These are phyloP conservation scores for Geranomyces variabilis DNA, from an alignment of 192 early-diverging fungal species.

Conservation along the genomic window DNA sequence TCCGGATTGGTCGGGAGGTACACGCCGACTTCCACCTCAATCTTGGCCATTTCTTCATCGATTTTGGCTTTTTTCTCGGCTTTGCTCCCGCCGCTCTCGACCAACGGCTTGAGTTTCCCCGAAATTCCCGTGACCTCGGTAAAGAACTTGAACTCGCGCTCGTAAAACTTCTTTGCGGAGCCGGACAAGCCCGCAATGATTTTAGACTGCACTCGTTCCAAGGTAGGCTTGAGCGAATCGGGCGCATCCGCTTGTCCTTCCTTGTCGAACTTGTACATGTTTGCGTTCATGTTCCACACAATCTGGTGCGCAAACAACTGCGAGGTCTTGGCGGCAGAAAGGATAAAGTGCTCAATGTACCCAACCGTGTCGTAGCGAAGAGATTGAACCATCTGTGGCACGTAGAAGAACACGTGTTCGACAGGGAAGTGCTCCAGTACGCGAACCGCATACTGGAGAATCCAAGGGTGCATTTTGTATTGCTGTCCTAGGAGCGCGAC, in stretches of 20 bases:
- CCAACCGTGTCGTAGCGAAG: conserved; percentile 85
- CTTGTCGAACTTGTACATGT: conserved; percentile 82
- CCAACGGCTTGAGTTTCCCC: conserved; percentile 92
- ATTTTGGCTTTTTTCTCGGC: conserved; percentile 97
- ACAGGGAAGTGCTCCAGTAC: conserved; percentile 88
- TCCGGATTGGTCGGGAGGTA: conserved; percentile 98
- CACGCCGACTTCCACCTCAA: conserved; percentile 93
- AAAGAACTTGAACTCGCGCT: conserved; percentile 97
- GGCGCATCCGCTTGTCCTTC: conserved; percentile 57
- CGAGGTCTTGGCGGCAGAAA: conserved; percentile 89
- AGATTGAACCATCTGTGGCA: conserved; percentile 97
- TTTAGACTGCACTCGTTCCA: conserved; percentile 85
- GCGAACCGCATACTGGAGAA: conserved; percentile 93
- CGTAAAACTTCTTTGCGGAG: conserved; percentile 86
- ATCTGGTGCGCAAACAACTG: conserved; percentile 99
- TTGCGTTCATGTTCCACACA: conserved; percentile 99
- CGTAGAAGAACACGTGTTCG: conserved; percentile 97
- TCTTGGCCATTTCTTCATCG: conserved; percentile 96
- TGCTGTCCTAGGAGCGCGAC: conserved; percentile 74
- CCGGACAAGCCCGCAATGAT: conserved; percentile 84
- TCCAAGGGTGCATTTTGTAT: conserved; percentile 78
- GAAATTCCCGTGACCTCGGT: conserved; percentile 95
- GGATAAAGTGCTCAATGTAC: conserved; percentile 93
- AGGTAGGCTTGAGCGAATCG: conserved; percentile 84
- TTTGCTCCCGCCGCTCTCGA: conserved; percentile 77